A percentile compares a stretch with the other conserved stretches of the same genome.
phyloP scores from a whole-genome alignment of 192 early-diverging fungal species.

The Coemansia sp. region DNA sequence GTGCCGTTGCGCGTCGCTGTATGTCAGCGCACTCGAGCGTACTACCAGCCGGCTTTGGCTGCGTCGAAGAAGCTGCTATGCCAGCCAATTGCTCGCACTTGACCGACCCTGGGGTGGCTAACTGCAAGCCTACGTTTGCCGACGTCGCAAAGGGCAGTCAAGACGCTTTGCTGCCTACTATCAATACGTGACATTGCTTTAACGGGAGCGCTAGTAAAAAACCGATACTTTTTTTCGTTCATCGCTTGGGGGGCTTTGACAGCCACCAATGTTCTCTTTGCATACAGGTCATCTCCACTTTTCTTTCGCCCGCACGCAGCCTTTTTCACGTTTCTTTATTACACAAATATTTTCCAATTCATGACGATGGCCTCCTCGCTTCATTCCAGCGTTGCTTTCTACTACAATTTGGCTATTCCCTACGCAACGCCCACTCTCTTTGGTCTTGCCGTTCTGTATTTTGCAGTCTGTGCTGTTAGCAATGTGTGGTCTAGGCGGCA shows the following conservation, averaged over 20 bases:
- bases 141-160: slow-evolving; percentile 37
- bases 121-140: slow-evolving; percentile 42
- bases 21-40: slow-evolving; percentile 37
- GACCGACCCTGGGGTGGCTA: background rate
- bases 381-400: background rate
- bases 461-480: background rate
- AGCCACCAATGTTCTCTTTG: background rate
- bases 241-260: background rate
- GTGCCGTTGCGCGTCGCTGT: slow-evolving; percentile 48
- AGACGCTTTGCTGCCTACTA: background rate
- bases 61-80: slow-evolving; percentile 11
- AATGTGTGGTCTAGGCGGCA: background rate
- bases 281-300: background rate
- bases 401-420: slow-evolving; percentile 3
- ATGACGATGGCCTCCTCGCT: background rate
- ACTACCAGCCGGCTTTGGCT: slow-evolving; percentile 26
- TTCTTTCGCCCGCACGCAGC: background rate
- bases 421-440: background rate
- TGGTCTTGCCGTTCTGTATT: background rate
- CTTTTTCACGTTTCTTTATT: background rate
- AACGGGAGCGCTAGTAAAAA: no score
- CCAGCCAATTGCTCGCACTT: background rate
- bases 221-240: background rate
- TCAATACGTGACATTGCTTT: background rate
- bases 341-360: no score